These are phyloP conservation scores for Yamadazyma diospyri DNA, from an alignment of 1,139 yeast species.

Conservation along the genomic window DNA sequence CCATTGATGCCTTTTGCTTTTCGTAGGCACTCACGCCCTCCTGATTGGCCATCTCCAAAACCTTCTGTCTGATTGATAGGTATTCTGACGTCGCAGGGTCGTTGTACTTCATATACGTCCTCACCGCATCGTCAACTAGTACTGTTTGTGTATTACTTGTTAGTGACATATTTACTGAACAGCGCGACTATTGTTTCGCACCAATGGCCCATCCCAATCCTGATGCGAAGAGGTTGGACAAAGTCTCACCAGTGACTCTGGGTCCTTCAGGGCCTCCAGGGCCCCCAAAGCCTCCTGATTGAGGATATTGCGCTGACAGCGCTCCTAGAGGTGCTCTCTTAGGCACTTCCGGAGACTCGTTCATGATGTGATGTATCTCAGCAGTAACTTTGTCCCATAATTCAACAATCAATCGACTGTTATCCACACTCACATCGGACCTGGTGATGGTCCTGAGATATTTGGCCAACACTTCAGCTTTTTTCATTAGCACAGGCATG, in stretches of 20 bases:
- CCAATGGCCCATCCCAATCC: conserved; percentile 71
- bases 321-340: no score
- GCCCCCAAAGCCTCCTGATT: no score
- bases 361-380: conserved; percentile 22
- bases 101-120: conserved; percentile 29
- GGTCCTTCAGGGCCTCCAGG: conserved; percentile 36
- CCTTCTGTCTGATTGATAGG: conserved; percentile 32
- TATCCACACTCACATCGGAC: conserved; percentile 17
- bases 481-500: conserved; percentile 29
- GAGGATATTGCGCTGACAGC: no score
- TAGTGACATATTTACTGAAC: conserved; percentile 20
- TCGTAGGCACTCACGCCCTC: neutral
- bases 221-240: conserved; percentile 50
- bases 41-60: conserved; percentile 19
- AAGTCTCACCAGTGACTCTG: conserved; percentile 20
- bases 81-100: conserved; percentile 34
- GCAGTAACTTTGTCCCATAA: conserved; percentile 35
- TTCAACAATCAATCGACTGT: conserved; percentile 28
- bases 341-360: no score
- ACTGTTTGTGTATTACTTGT: conserved; percentile 30
- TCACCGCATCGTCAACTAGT: conserved; percentile 31
- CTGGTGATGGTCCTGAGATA: conserved; percentile 27
- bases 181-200: conserved; percentile 27
- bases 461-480: conserved; percentile 47
- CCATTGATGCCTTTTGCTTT: conserved; percentile 14